phyloP scores from a whole-genome alignment of 805 yeast species.

The Ogataea minuta region DNA sequence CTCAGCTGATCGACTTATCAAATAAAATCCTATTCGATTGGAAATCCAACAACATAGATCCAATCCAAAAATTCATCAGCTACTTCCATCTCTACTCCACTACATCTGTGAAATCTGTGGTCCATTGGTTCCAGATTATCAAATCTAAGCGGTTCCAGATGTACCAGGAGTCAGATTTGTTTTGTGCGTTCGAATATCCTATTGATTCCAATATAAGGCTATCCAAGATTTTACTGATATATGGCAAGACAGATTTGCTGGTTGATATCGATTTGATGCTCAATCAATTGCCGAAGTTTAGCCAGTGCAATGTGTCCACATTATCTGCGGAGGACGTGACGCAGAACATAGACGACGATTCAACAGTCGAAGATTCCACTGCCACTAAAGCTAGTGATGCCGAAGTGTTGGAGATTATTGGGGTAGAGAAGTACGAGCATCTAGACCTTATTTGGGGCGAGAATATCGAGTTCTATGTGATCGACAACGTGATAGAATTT shows the following conservation, averaged over 20 bases:
- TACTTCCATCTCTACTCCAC: conserved; percentile 89
- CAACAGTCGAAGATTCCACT: too few species aligned
- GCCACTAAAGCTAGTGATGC: conserved; percentile 1
- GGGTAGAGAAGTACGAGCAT: conserved; percentile 77
- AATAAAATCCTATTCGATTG: conserved; percentile 74
- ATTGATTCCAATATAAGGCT: conserved; percentile 52
- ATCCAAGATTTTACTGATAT: conserved; percentile 67
- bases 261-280: conserved; percentile 82
- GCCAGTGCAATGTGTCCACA: conserved; percentile 3
- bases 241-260: conserved; percentile 79
- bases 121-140: conserved; percentile 95
- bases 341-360: conserved; percentile 8
- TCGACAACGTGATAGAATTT: conserved; percentile 39
- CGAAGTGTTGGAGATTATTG: conserved; percentile 33
- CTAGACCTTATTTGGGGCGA: conserved; percentile 93
- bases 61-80: conserved; percentile 71
- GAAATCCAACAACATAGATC: conserved; percentile 68
- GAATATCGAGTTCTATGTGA: conserved; percentile 50
- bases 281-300: conserved; percentile 38
- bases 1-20: conserved; percentile 67
- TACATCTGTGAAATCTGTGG: conserved; percentile 87
- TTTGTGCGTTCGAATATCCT: conserved; percentile 47
- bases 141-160: conserved; percentile 75
- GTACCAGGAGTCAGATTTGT: conserved; percentile 71
- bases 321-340: conserved; percentile 6